Evolutionary conservation across 2,329 filamentous ascomycete species (phyloP), one percentile per base, ranked within the genome.

Genomic region (Westerdykella sp.): DNA sequence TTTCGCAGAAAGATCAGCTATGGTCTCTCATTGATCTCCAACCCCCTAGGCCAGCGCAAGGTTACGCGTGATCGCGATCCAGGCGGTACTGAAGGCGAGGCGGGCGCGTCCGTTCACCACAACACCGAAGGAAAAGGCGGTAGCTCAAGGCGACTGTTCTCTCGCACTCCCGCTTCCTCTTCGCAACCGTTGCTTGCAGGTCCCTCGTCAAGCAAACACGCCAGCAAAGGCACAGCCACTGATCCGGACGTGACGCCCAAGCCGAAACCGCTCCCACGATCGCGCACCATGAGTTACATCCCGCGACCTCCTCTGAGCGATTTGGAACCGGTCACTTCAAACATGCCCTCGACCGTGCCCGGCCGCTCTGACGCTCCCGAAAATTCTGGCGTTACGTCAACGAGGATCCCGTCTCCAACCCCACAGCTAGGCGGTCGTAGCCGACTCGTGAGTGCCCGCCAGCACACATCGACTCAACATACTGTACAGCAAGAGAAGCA

Each of bases 1-100:
- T 62, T 66, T 40, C 57, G 62, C 6, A 54, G 59, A 15, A 66
- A 60, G 46, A 54, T 66, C 40, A 65, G 57, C 38, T 45, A 65
- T 46, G 57, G 62, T 16, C 45, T 65, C 40, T 59, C 60, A 16
- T 53, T 62, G 45, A 59, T 65, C 40, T 61, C 60, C 15, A 56
- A 56, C 28, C 56, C 59, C 18, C 54, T 64, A 31, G 50, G 50
- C n/a, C 60, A 64, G 42, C 58, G 56, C 35, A 63, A 60, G 42
- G 49, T 34, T 2, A 51, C 49, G 6, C 44, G 54, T 3, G 52
- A 42, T 21, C 51, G 50, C 25, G 52, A 48, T 21, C 42, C 43
- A 11, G 14, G 31, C 35, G 47, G 38, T 16, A 39, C 44, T 10
- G 32, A 35, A 35, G 25, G 11, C 9, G 3, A 28, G 25, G 9